Conservation (phyloP, 2,329 filamentous ascomycete species). For the Elsinoe necatrix region DNA sequence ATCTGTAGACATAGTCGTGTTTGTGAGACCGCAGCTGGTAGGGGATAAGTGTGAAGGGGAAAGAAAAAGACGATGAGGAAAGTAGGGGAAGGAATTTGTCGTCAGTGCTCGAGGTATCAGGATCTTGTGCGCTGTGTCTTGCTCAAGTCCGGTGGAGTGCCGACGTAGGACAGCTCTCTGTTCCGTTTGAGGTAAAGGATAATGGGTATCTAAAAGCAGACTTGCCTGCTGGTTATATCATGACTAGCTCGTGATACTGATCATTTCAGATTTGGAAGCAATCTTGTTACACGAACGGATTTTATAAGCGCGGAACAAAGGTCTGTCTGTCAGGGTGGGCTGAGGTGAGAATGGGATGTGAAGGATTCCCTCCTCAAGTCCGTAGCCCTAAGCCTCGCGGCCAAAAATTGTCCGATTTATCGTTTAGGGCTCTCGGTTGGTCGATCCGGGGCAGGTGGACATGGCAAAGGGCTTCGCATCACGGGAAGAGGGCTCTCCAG, state of each 20-base stretch:
- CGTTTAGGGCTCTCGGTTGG: slow-evolving; percentile 3
- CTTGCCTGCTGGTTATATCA: neutral
- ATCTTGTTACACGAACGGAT: neutral
- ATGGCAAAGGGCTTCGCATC: neutral
- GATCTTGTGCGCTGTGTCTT: neutral
- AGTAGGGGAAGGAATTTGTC: neutral
- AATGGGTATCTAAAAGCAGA: neutral
- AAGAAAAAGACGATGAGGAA: neutral
- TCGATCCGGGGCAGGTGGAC: neutral
- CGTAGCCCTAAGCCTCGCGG: slow-evolving; percentile 6
- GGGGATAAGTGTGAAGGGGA: neutral
- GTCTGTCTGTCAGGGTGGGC: neutral
- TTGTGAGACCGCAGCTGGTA: neutral
- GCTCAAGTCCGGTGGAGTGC: slow-evolving; percentile 10
- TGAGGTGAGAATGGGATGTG: neutral
- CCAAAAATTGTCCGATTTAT: slow-evolving; percentile 1
- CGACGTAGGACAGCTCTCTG: neutral
- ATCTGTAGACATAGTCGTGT: slow-evolving; percentile 1
- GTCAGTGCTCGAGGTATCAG: neutral
- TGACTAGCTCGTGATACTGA: neutral
- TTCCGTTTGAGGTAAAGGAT: neutral
- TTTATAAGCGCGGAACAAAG: neutral
- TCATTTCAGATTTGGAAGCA: neutral
- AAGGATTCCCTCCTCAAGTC: neutral
- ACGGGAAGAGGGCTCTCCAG: neutral